These are phyloP conservation scores for Phytophthora sansomeana DNA, from an alignment of 352 stramenopile genomes.

Conservation along the genomic window DNA sequence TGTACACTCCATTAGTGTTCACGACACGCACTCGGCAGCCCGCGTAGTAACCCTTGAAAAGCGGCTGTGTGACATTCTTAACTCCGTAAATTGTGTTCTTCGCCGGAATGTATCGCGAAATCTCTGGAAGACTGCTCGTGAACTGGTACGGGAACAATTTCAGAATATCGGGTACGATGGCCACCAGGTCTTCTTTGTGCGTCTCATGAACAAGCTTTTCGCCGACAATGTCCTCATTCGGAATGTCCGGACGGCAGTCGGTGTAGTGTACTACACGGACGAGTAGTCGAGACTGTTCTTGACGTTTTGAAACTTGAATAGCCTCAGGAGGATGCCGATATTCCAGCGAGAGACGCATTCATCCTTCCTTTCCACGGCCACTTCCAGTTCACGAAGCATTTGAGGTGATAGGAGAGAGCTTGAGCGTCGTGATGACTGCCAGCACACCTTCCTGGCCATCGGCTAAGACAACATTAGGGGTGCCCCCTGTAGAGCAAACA, in stretches of 20 bases:
- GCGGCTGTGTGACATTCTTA: conserved; percentile 18
- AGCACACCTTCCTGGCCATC: conserved; percentile 6
- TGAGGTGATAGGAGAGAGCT: conserved; percentile 11
- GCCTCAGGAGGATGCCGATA: conserved; percentile 9
- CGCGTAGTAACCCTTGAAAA: conserved; percentile 23
- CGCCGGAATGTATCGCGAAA: conserved; percentile 16
- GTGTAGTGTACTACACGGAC: conserved; percentile 19
- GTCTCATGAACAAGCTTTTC: conserved; percentile 14
- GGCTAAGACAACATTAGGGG: conserved; percentile 5
- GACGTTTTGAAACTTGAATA: conserved; percentile 25
- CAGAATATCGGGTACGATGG: conserved; percentile 16
- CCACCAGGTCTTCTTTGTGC: conserved; percentile 5
- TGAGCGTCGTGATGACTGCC: conserved; percentile 5
- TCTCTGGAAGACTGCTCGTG: conserved; percentile 11
- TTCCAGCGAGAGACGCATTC: conserved; percentile 20
- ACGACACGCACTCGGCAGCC: conserved; percentile 18
- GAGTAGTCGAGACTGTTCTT: conserved; percentile 20
- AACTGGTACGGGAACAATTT: conserved; percentile 23
- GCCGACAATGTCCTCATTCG: conserved; percentile 11
- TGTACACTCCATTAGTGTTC: conserved; percentile 5
- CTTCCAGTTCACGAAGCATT: conserved; percentile 6
- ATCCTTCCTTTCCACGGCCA: conserved; percentile 1
- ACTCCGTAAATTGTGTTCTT: conserved; percentile 24
- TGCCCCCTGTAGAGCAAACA: conserved; percentile 14
- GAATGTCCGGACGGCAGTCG: conserved; percentile 14